These are phyloP conservation scores for Amanita rimosa DNA, from an alignment of 768 basidiomycete genomes.

Conservation along the genomic window DNA sequence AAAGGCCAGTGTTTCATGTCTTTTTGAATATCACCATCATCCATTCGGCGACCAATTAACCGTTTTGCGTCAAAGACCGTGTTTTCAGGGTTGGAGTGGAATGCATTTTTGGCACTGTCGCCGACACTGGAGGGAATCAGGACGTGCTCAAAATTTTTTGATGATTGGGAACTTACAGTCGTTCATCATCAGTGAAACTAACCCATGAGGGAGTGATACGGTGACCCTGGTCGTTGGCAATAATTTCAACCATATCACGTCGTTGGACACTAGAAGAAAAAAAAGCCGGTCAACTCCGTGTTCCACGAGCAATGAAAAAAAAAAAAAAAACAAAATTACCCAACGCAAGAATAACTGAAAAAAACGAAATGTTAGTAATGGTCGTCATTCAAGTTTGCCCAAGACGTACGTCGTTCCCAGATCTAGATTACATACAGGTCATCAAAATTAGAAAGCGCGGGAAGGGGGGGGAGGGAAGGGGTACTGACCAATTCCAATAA, in stretches of 20 bases:
- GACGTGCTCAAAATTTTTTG: not conserved
- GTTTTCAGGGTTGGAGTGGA: slow-evolving; percentile 83
- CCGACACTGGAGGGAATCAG: slow-evolving; percentile 51
- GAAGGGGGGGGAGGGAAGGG: not conserved
- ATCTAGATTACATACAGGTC: slow-evolving; percentile 31
- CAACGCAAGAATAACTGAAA: slow-evolving; percentile 61
- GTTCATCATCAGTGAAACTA: slow-evolving; percentile 83
- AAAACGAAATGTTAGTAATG: slow-evolving; percentile 2
- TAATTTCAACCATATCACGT: slow-evolving; percentile 55
- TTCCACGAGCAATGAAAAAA: not conserved
- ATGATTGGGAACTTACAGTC: slow-evolving; percentile 35
- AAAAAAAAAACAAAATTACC: slow-evolving; percentile 15
- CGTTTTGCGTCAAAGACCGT: slow-evolving; percentile 97
- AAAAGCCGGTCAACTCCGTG: slow-evolving; percentile 8
- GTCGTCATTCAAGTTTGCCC: not conserved
- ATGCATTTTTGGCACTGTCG: slow-evolving; percentile 94
- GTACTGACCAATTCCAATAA: slow-evolving; percentile 67
- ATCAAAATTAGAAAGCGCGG: not conserved
- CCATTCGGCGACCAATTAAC: slow-evolving; percentile 79
- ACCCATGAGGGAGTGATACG: slow-evolving; percentile 90
- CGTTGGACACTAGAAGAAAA: slow-evolving; percentile 33
- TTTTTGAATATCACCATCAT: slow-evolving; percentile 69
- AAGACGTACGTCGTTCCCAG: slow-evolving; percentile 60
- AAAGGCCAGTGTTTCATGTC: slow-evolving; percentile 93
- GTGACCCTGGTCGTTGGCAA: slow-evolving; percentile 85